Conservation (phyloP, 805 yeast genomes). For the Brettanomyces naardenensis region DNA sequence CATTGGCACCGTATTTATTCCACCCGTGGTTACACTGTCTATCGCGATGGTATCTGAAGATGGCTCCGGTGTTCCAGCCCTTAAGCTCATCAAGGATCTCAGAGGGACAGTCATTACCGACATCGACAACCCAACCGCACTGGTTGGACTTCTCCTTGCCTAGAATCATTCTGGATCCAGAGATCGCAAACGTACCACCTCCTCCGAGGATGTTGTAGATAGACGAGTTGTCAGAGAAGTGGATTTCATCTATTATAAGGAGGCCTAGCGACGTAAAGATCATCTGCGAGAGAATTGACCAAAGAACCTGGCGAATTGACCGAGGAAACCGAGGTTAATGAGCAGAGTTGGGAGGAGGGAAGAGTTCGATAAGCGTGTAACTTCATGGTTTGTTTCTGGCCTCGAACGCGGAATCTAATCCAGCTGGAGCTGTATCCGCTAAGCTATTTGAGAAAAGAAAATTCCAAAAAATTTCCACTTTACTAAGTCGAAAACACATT, state of each 20-base stretch:
- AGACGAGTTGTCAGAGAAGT: slow-evolving; percentile 33
- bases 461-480: neutral
- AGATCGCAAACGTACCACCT: slow-evolving; percentile 75
- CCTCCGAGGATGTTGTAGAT: slow-evolving; percentile 70
- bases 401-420: too few relatives aligned
- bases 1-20: slow-evolving; percentile 62
- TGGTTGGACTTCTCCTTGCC: slow-evolving; percentile 26
- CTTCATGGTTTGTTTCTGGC: too few relatives aligned
- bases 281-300: too few relatives aligned
- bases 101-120: slow-evolving; percentile 70
- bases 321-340: too few relatives aligned
- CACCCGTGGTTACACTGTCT: slow-evolving; percentile 76
- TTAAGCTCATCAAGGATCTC: slow-evolving; percentile 35
- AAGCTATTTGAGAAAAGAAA: neutral
- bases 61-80: slow-evolving; percentile 55
- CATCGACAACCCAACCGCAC: slow-evolving; percentile 69
- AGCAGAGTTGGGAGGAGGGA: neutral
- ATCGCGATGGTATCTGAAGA: slow-evolving; percentile 40
- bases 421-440: too few relatives aligned
- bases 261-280: slow-evolving; percentile 70
- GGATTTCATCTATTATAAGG: slow-evolving; percentile 86
- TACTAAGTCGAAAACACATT: too few relatives aligned
- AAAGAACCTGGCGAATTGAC: too few relatives aligned
- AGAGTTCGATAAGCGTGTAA: too few relatives aligned
- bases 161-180: slow-evolving; percentile 61